Conservation (phyloP, 345 rosid species). For the Bruguiera gymnorhiza region DNA sequence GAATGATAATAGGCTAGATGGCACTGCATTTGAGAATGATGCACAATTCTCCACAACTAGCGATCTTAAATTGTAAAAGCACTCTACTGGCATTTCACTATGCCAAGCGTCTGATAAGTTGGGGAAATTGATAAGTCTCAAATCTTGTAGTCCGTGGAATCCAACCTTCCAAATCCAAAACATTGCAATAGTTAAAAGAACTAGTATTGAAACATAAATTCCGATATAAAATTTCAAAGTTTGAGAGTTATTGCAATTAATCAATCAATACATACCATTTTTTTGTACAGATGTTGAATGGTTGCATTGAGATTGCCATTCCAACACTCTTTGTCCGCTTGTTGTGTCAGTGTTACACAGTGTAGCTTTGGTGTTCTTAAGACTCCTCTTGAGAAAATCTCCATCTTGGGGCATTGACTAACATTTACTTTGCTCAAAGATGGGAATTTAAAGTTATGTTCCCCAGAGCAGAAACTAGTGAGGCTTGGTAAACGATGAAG, state of each 20-base stretch:
- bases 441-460: neutral
- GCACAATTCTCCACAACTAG: slow-evolving; percentile 5
- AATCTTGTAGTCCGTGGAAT: neutral
- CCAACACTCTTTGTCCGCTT: neutral
- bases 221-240: no score
- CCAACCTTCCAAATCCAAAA: slow-evolving; percentile 4
- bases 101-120: slow-evolving; percentile 7
- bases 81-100: neutral
- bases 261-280: neutral
- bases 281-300: neutral
- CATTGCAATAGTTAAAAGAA: no score
- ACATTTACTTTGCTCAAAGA: slow-evolving; percentile 1
- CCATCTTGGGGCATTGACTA: slow-evolving; percentile 9
- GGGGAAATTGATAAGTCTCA: slow-evolving; percentile 7
- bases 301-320: slow-evolving; percentile 1
- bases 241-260: no score
- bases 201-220: no score
- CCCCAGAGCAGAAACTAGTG: neutral
- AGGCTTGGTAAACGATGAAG: slow-evolving; percentile 5
- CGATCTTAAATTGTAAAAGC: neutral
- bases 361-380: slow-evolving; percentile 5
- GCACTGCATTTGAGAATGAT: neutral
- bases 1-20: neutral
- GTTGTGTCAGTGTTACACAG: neutral
- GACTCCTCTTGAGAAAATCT: slow-evolving; percentile 2